Conservation (phyloP, 176 grass and related monocot genomes). For the Eleusine coracana region DNA sequence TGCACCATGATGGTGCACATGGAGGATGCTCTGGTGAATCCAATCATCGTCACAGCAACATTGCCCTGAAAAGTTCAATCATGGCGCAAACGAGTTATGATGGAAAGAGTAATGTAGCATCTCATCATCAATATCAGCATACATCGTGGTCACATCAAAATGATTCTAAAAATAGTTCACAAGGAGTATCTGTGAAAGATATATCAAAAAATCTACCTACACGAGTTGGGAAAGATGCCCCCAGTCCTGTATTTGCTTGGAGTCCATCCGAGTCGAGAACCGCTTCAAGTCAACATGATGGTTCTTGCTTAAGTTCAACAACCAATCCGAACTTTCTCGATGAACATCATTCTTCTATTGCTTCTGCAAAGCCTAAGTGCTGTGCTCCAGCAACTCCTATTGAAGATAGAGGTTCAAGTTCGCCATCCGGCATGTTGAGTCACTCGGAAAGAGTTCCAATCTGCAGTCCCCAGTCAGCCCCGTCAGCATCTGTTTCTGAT, state of each 20-base stretch:
- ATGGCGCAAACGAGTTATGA: conserved; percentile 25
- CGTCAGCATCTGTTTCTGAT: conserved; percentile 37
- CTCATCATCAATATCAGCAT: conserved; percentile 45
- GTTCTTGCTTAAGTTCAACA: conserved; percentile 52
- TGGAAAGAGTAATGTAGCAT: conserved; percentile 41
- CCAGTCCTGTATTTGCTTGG: conserved; percentile 47
- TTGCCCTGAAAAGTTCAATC: conserved; percentile 43
- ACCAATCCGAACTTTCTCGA: conserved; percentile 39
- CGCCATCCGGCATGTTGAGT: conserved; percentile 36
- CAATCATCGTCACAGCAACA: conserved; percentile 37
- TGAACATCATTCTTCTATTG: conserved; percentile 55
- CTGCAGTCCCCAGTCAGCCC: conserved; percentile 43
- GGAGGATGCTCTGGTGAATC: conserved; percentile 51
- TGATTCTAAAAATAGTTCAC: conserved; percentile 40
- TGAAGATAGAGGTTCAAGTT: conserved; percentile 61
- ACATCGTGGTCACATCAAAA: conserved; percentile 38
- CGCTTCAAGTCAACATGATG: conserved; percentile 58
- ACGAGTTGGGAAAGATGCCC: conserved; percentile 39
- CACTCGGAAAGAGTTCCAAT: conserved; percentile 49
- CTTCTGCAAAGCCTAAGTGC: conserved; percentile 42
- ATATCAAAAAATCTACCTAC: conserved; percentile 37
- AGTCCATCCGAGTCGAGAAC: conserved; percentile 59
- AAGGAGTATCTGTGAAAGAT: conserved; percentile 45
- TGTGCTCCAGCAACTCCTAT: conserved; percentile 49
- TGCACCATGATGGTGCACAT: conserved; percentile 45